Conservation (phyloP, 2,329 filamentous ascomycete species). For the Dactylonectria macrodidyma region DNA sequence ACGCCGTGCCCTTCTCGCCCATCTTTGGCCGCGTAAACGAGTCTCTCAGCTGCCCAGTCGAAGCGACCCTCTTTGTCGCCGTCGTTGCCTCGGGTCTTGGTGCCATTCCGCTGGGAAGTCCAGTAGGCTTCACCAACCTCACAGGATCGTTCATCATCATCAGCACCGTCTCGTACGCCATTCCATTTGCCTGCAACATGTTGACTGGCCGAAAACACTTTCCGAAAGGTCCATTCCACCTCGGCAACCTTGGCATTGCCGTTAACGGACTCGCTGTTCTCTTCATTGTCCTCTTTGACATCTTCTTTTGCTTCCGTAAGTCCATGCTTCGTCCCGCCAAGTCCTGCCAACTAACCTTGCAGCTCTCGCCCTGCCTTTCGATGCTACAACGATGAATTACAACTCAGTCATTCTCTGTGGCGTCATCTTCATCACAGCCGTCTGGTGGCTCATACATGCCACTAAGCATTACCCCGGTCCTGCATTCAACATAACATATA, state of each 20-base stretch:
- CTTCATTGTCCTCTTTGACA: constrained; percentile 41
- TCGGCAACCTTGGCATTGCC: constrained; percentile 22
- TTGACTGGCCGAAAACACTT: constrained; percentile 36
- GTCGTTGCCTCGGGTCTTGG: constrained; percentile 43
- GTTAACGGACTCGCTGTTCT: constrained; percentile 39
- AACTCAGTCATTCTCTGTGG: constrained; percentile 44
- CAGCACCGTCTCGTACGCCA: constrained; percentile 45
- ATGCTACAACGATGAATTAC: constrained; percentile 45
- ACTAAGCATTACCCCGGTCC: constrained; percentile 41
- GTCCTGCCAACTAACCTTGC: constrained; percentile 14
- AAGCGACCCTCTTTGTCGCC: constrained; percentile 44
- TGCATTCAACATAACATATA: constrained; percentile 25
- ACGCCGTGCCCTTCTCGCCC: constrained; percentile 41
- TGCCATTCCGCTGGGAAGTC: constrained; percentile 44
- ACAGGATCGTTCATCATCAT: constrained; percentile 49
- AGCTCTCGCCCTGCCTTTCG: constrained; percentile 43
- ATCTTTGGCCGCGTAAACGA: constrained; percentile 39
- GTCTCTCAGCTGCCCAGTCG: constrained; percentile 38
- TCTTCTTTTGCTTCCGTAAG: constrained; percentile 48
- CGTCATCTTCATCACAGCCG: constrained; percentile 30
- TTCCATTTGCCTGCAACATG: constrained; percentile 40
- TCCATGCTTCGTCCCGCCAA: neutral
- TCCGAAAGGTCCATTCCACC: constrained; percentile 34
- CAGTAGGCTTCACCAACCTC: constrained; percentile 45
- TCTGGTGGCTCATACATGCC: constrained; percentile 43